Conservation (phyloP, 1,284 basidiomycete genomes). For the Phylloporus gajari region DNA sequence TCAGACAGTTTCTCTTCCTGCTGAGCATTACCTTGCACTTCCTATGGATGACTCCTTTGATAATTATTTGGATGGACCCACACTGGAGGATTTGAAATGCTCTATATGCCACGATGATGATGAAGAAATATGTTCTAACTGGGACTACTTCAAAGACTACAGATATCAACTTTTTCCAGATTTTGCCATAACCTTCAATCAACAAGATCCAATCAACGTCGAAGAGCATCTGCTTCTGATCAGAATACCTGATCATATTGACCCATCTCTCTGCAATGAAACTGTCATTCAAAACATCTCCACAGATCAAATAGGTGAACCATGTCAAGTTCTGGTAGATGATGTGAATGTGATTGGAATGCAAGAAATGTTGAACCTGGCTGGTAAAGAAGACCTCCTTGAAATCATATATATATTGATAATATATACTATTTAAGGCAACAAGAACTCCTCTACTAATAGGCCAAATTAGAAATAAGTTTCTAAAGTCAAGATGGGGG, state of each 20-base stretch:
- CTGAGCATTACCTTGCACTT: background rate
- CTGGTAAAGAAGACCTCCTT: background rate
- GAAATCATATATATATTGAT: no score
- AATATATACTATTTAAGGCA: no score
- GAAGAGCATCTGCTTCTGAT: constrained; percentile 15
- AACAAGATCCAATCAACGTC: constrained; percentile 9
- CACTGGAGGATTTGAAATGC: constrained; percentile 8
- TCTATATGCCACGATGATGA: background rate
- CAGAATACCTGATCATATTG: background rate
- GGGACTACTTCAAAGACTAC: constrained; percentile 20
- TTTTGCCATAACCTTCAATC: constrained; percentile 13
- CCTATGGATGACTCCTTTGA: constrained; percentile 13
- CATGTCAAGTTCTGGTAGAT: constrained; percentile 3
- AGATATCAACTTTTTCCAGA: constrained; percentile 14
- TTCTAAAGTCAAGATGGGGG: no score
- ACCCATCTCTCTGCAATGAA: constrained; percentile 11
- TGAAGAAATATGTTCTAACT: background rate
- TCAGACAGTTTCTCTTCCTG: background rate
- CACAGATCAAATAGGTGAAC: background rate
- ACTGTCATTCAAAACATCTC: constrained; percentile 2
- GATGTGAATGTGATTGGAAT: constrained; percentile 18
- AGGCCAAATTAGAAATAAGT: no score
- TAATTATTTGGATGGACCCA: constrained; percentile 10
- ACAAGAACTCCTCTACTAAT: constrained; percentile 6
- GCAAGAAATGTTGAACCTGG: background rate